These are phyloP conservation scores for Umbelopsis sp. DNA, from an alignment of 192 early-diverging fungal species.

Conservation along the genomic window DNA sequence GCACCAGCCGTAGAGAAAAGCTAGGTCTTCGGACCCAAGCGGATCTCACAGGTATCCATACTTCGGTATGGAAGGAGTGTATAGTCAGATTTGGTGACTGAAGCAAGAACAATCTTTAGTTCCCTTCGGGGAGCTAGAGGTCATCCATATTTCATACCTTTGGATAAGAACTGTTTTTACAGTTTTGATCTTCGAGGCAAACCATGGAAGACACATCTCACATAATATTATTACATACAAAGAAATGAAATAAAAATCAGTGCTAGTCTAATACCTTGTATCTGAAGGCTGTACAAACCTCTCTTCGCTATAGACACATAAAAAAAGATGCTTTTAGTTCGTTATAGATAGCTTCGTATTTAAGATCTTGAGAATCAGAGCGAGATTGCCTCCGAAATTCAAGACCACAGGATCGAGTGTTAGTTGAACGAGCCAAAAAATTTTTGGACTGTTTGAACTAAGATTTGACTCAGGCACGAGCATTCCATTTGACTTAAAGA, in stretches of 20 bases:
- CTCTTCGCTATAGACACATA: too few species aligned
- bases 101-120: constrained; percentile 11
- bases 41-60: background rate
- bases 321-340: too few species aligned
- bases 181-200: constrained; percentile 23
- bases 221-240: background rate
- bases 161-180: constrained; percentile 22
- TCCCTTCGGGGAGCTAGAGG: constrained; percentile 11
- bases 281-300: too few species aligned
- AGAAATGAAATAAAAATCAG: background rate
- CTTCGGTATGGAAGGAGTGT: constrained; percentile 16
- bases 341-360: too few species aligned
- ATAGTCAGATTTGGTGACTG: constrained; percentile 23
- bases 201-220: constrained; percentile 11
- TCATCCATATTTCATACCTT: constrained; percentile 24
- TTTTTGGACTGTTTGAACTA: too few species aligned
- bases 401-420: too few species aligned
- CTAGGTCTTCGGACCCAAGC: background rate
- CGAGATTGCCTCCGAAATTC: too few species aligned
- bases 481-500: too few species aligned
- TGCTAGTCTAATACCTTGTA: background rate
- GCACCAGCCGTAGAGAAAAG: constrained; percentile 7
- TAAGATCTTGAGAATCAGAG: too few species aligned
- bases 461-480: too few species aligned
- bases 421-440: too few species aligned